Percentiles rank a stretch among this genome's conserved stretches.
phyloP scores from a whole-genome alignment of 495 filamentous ascomycete genomes.

The Patellaria atrata region DNA sequence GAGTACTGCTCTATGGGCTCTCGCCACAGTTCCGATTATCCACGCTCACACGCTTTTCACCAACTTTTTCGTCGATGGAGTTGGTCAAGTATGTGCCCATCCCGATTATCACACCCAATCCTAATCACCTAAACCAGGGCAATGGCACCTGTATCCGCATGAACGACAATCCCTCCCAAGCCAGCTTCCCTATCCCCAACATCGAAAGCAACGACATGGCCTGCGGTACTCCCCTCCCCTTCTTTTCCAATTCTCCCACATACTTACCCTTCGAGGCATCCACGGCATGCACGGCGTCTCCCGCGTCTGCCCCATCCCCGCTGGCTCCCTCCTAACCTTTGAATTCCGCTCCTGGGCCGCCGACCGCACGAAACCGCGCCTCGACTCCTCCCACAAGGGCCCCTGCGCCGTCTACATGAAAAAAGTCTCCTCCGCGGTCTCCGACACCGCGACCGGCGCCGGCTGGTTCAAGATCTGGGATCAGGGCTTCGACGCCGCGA shows the following conservation, averaged over 20 bases:
- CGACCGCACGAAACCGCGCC: slow-evolving; percentile 34
- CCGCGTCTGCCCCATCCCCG: slow-evolving; percentile 40
- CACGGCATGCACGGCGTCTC: slow-evolving; percentile 41
- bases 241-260: background rate
- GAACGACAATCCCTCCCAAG: slow-evolving; percentile 33
- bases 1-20: too few species aligned
- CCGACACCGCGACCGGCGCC: slow-evolving; percentile 30
- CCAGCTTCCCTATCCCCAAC: slow-evolving; percentile 39
- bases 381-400: slow-evolving; percentile 52
- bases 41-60: slow-evolving; percentile 53
- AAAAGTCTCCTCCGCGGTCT: slow-evolving; percentile 25
- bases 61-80: slow-evolving; percentile 48
- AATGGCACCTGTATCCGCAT: slow-evolving; percentile 58
- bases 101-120: background rate
- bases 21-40: slow-evolving; percentile 16
- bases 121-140: slow-evolving; percentile 34
- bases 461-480: slow-evolving; percentile 77
- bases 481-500: slow-evolving; percentile 41
- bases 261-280: slow-evolving; percentile 29
- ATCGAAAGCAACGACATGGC: slow-evolving; percentile 48
- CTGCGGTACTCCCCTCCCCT: slow-evolving; percentile 38
- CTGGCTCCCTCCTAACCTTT: slow-evolving; percentile 44
- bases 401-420: slow-evolving; percentile 66
- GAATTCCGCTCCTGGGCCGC: slow-evolving; percentile 49
- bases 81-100: slow-evolving; percentile 15